Conservation (phyloP, 2,329 filamentous ascomycete genomes). For the Lecanicillium sp. region DNA sequence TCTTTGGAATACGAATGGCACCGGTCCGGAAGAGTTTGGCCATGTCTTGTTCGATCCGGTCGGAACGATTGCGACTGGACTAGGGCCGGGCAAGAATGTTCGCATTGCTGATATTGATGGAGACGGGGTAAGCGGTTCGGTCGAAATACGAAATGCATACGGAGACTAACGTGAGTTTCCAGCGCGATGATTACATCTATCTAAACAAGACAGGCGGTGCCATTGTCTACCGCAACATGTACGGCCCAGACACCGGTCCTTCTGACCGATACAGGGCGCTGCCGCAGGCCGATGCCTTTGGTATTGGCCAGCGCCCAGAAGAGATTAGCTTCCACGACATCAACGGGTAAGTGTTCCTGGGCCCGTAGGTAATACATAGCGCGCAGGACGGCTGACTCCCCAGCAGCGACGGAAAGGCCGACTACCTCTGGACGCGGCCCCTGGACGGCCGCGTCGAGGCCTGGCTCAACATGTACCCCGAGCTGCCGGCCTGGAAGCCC, state of each 20-base stretch:
- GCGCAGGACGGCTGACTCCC: not conserved
- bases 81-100: conserved; percentile 15
- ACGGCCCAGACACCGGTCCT: not conserved
- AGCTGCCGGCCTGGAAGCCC: conserved; percentile 14
- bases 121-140: conserved; percentile 16
- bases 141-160: no score
- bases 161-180: not conserved
- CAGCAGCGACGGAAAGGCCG: conserved; percentile 16
- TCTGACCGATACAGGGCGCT: not conserved
- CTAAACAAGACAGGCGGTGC: conserved; percentile 8
- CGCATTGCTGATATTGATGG: conserved; percentile 19
- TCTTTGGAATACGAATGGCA: not conserved
- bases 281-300: conserved; percentile 14
- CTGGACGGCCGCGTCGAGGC: conserved; percentile 12
- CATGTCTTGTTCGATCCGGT: conserved; percentile 1
- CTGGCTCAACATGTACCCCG: conserved; percentile 17
- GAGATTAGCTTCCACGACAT: conserved; percentile 18
- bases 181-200: conserved; percentile 16
- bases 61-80: conserved; percentile 14
- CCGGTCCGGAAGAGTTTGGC: not conserved
- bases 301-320: conserved; percentile 15
- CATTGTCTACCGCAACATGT: conserved; percentile 14
- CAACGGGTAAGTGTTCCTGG: conserved; percentile 9
- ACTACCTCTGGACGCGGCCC: conserved; percentile 17
- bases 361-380: not conserved